phyloP scores from a whole-genome alignment of 2,329 filamentous ascomycete genomes.

The Colletotrichum musicola region DNA sequence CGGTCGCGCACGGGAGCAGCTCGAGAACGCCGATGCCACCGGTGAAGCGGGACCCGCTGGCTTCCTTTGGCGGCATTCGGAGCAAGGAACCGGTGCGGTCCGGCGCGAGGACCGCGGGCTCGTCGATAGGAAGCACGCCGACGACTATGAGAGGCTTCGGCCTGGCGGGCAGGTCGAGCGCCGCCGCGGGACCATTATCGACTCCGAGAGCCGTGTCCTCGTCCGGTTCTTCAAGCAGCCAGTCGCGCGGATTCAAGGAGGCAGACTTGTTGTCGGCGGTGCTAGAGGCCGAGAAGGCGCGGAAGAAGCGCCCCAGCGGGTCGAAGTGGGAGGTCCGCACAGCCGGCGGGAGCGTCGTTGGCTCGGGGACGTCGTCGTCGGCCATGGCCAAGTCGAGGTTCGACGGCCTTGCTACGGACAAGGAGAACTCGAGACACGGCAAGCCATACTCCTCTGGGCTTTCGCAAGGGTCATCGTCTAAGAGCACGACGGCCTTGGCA shows the following conservation, averaged over 20 bases:
- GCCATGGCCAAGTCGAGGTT: constrained; percentile 12
- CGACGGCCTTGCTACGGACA: constrained; percentile 3
- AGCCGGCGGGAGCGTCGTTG: constrained; percentile 7
- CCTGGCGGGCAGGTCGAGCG: not conserved
- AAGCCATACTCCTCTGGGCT: not conserved
- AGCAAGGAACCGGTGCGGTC: not conserved
- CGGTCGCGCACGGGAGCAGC: not conserved
- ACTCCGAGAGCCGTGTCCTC: not conserved
- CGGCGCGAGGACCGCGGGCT: not conserved
- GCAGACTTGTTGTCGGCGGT: constrained; percentile 20
- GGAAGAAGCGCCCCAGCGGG: constrained; percentile 9
- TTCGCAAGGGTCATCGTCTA: not conserved
- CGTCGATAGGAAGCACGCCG: not conserved
- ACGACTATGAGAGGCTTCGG: not conserved
- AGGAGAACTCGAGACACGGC: constrained; percentile 6
- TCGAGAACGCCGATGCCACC: not conserved
- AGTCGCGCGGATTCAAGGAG: not conserved
- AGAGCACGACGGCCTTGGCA: not conserved
- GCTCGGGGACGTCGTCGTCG: constrained; percentile 19
- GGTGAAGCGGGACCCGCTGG: constrained; percentile 1
- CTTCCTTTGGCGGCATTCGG: constrained; percentile 1
- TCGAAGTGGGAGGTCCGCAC: constrained; percentile 28
- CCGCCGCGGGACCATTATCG: not conserved
- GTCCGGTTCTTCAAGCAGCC: not conserved
- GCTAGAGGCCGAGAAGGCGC: constrained; percentile 5